A percentile compares a stretch with the other conserved stretches of the same genome.
Conservation (phyloP, 1,139 yeast genomes). For the Blastobotrys buckinghamii region DNA sequence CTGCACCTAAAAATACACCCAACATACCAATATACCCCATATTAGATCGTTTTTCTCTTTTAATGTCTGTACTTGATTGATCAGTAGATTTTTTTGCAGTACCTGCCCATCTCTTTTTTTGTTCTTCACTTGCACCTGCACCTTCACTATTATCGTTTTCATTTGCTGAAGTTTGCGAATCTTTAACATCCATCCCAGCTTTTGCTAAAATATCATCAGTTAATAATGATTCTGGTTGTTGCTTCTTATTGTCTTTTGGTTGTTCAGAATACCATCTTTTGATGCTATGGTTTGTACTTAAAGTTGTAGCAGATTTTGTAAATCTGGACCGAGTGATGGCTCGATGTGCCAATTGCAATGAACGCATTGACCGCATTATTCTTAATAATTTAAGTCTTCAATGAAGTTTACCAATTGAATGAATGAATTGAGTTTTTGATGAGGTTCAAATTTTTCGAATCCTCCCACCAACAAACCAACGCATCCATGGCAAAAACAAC, state of each 20-base stretch:
- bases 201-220: conserved; percentile 76
- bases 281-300: neutral
- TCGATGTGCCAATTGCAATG: too few species aligned
- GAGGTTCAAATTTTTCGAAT: too few species aligned
- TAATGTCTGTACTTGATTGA: conserved; percentile 62
- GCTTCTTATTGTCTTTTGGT: conserved; percentile 7
- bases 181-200: conserved; percentile 61
- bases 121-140: conserved; percentile 17
- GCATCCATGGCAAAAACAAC: too few species aligned
- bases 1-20: conserved; percentile 57
- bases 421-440: too few species aligned
- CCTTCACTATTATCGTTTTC: neutral
- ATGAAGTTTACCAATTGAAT: too few species aligned
- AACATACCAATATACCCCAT: conserved; percentile 41
- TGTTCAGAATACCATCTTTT: neutral
- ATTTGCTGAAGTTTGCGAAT: conserved; percentile 3
- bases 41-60: conserved; percentile 40
- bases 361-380: too few species aligned
- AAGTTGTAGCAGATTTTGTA: too few species aligned
- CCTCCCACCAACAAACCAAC: too few species aligned
- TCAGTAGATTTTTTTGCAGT: conserved; percentile 38
- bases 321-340: too few species aligned
- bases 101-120: conserved; percentile 31
- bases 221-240: conserved; percentile 46
- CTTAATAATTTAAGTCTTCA: too few species aligned